Percentiles rank a stretch among this genome's conserved stretches.
These are phyloP conservation scores for Suhomyces wounanorum DNA, from an alignment of 1,139 yeast genomes.

Conservation along the genomic window DNA sequence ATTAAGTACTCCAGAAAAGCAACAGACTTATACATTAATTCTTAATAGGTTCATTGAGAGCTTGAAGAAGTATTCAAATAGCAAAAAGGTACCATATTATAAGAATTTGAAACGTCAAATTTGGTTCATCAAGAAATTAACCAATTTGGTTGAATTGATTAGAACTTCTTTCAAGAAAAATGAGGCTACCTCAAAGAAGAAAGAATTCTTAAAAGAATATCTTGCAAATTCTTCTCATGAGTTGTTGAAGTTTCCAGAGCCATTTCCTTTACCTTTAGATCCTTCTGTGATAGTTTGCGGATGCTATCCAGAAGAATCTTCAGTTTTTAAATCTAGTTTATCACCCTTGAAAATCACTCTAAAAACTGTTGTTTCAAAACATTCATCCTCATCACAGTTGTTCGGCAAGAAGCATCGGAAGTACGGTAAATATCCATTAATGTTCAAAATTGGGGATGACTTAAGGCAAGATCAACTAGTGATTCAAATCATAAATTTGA, in stretches of 20 bases:
- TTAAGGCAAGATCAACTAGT: slow-evolving; percentile 94
- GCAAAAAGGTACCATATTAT: slow-evolving; percentile 37
- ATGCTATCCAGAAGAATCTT: slow-evolving; percentile 74
- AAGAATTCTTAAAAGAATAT: slow-evolving; percentile 44
- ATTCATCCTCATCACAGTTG: slow-evolving; percentile 29
- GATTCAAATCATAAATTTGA: slow-evolving; percentile 84
- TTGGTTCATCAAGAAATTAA: slow-evolving; percentile 47
- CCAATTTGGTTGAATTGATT: slow-evolving; percentile 43
- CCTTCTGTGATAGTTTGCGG: slow-evolving; percentile 72
- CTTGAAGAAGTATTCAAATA: slow-evolving; percentile 34
- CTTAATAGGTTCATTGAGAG: slow-evolving; percentile 44
- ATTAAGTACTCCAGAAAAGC: slow-evolving; percentile 18
- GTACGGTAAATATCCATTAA: slow-evolving; percentile 69
- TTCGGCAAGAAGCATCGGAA: slow-evolving; percentile 36
- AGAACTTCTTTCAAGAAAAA: slow-evolving; percentile 44
- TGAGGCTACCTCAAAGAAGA: slow-evolving; percentile 47
- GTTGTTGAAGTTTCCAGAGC: slow-evolving; percentile 44
- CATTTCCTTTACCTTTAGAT: slow-evolving; percentile 71
- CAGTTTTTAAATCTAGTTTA: slow-evolving; percentile 87
- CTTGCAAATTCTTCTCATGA: slow-evolving; percentile 45
- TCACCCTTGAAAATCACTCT: slow-evolving; percentile 85
- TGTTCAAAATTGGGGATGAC: slow-evolving; percentile 97
- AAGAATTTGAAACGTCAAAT: slow-evolving; percentile 46
- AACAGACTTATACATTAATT: slow-evolving; percentile 30
- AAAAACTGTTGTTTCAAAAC: slow-evolving; percentile 48